Percentiles rank a stretch among this genome's conserved stretches.
Evolutionary conservation across 2,329 filamentous ascomycete genomes (phyloP).

Genomic region (Trichoderma breve): DNA sequence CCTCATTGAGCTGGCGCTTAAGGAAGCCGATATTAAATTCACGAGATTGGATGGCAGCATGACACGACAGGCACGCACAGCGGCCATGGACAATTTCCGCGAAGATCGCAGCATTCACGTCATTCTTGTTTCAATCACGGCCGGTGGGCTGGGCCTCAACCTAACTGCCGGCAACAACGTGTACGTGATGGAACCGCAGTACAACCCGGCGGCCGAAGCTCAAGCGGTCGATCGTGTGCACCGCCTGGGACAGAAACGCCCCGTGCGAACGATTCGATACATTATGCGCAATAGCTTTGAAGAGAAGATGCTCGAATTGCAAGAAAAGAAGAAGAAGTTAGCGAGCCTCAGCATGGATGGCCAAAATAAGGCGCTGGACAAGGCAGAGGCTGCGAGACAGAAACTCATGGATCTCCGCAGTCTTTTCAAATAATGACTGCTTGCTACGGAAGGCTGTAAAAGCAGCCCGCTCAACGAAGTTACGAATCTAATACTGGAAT

Average conservation of each 20-base stretch:
- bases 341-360: slow-evolving; percentile 83
- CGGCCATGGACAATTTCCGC: slow-evolving; percentile 75
- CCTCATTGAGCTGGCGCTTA: slow-evolving; percentile 80
- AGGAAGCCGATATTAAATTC: slow-evolving; percentile 63
- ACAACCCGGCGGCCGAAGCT: slow-evolving; percentile 94
- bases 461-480: background rate
- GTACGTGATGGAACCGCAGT: slow-evolving; percentile 99
- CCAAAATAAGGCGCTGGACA: slow-evolving; percentile 52
- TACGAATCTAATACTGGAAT: background rate
- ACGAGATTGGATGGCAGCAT: slow-evolving; percentile 90
- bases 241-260: slow-evolving; percentile 83
- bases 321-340: slow-evolving; percentile 88
- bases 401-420: slow-evolving; percentile 58
- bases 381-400: slow-evolving; percentile 57
- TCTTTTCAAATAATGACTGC: slow-evolving; percentile 49
- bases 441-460: background rate
- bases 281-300: slow-evolving; percentile 92
- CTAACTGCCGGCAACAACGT: slow-evolving; percentile 85
- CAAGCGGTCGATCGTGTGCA: slow-evolving; percentile 97
- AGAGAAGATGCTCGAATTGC: slow-evolving; percentile 85
- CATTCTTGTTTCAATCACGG: slow-evolving; percentile 88
- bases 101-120: slow-evolving; percentile 69
- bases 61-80: slow-evolving; percentile 69
- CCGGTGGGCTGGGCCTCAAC: slow-evolving; percentile 88
- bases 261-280: slow-evolving; percentile 81